Conservation (phyloP, 495 filamentous ascomycete genomes). For the Chlorociboria aeruginascens region DNA sequence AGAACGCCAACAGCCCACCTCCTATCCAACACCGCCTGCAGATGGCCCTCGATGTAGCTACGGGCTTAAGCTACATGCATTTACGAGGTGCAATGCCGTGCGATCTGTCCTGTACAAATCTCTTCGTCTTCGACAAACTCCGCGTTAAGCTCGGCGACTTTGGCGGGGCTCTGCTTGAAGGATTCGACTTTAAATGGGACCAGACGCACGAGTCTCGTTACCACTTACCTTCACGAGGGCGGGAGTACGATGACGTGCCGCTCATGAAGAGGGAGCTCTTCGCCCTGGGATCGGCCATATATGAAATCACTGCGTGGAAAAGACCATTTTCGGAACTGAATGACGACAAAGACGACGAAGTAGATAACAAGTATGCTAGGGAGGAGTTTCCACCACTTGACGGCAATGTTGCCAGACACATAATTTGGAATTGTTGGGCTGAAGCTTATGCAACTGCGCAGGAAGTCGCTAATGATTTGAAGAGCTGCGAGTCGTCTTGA, state of each 20-base stretch:
- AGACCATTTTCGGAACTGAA: no score
- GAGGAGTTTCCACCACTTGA: no score
- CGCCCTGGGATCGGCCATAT: slow-evolving; percentile 1
- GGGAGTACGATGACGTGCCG: background rate
- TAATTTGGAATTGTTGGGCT: no score
- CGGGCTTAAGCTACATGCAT: slow-evolving; percentile 2
- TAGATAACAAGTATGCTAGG: no score
- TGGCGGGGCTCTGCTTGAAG: slow-evolving; percentile 2
- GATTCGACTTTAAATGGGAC: background rate
- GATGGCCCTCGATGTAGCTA: no score
- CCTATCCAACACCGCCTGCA: no score
- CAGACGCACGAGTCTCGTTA: slow-evolving; percentile 2
- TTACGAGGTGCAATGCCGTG: background rate
- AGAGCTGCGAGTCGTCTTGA: no score
- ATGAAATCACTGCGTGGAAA: slow-evolving; percentile 6
- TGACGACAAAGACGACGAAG: no score
- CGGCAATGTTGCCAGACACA: no score
- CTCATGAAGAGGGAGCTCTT: slow-evolving; percentile 4
- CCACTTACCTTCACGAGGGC: slow-evolving; percentile 4
- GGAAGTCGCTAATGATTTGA: no score
- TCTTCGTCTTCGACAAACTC: slow-evolving; percentile 1
- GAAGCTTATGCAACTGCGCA: no score
- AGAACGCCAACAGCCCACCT: no score
- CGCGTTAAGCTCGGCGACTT: slow-evolving; percentile 11
- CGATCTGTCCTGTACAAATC: slow-evolving; percentile 4